phyloP scores from a whole-genome alignment of 495 filamentous ascomycete species.

The Letharia columbiana region DNA sequence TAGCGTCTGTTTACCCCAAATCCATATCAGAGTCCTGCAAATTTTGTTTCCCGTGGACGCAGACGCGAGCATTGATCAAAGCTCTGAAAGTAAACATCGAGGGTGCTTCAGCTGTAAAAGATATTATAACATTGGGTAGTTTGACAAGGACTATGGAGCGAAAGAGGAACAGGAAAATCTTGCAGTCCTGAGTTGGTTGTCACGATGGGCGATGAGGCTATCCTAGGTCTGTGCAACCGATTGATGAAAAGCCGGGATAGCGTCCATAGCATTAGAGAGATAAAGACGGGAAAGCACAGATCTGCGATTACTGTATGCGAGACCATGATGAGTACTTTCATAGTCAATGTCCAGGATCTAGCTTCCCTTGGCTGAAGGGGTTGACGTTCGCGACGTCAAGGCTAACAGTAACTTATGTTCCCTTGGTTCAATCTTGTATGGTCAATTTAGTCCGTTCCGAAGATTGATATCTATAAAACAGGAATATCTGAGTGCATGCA shows the following conservation, averaged over 20 bases:
- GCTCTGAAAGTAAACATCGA: not conserved
- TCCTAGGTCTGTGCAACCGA: not conserved
- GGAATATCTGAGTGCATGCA: too few relatives aligned
- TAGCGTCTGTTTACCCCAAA: conserved; percentile 16
- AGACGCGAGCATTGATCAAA: conserved; percentile 38
- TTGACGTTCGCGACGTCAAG: too few relatives aligned
- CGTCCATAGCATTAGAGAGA: not conserved
- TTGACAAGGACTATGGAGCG: too few relatives aligned
- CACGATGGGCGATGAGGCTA: not conserved
- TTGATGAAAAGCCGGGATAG: not conserved
- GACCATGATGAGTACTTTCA: conserved; percentile 27
- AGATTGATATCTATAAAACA: too few relatives aligned
- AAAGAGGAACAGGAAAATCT: not conserved
- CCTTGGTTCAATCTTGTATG: too few relatives aligned
- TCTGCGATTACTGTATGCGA: too few relatives aligned
- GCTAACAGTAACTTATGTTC: too few relatives aligned
- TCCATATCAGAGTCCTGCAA: conserved; percentile 32
- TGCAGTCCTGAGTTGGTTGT: too few relatives aligned
- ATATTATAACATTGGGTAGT: too few relatives aligned
- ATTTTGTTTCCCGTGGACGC: conserved; percentile 34
- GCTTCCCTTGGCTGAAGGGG: too few relatives aligned
- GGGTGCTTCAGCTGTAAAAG: not conserved
- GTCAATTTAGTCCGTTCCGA: too few relatives aligned
- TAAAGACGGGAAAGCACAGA: not conserved
- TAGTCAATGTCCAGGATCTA: not conserved